phyloP scores from a whole-genome alignment of 2,329 filamentous ascomycete species.

The Alternaria burnsii region DNA sequence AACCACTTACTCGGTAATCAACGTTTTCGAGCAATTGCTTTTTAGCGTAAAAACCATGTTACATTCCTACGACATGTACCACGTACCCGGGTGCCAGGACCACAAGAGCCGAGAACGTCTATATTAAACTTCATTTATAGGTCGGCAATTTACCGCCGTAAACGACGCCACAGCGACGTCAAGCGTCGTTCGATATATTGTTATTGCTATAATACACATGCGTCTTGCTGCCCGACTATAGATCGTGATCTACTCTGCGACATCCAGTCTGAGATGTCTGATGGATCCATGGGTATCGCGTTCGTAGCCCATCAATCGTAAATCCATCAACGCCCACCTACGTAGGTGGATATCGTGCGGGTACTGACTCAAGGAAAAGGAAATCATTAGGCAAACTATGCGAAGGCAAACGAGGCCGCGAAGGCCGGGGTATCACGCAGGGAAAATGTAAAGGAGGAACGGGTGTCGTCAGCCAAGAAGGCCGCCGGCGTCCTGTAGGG shows the following conservation, averaged over 20 bases:
- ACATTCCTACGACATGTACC: constrained; percentile 1
- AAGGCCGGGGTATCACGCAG: constrained; percentile 47
- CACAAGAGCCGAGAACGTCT: constrained; percentile 15
- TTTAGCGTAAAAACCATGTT: background rate
- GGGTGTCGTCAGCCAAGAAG: constrained; percentile 34
- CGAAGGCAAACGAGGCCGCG: constrained; percentile 29
- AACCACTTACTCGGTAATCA: constrained; percentile 11
- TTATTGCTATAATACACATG: constrained; percentile 5
- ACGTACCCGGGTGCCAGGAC: background rate
- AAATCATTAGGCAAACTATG: constrained; percentile 30
- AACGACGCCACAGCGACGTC: constrained; percentile 18
- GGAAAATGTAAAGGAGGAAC: constrained; percentile 21
- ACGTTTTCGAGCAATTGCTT: background rate
- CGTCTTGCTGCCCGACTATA: constrained; percentile 8
- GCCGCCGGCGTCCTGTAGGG: constrained; percentile 45
- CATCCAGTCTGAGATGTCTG: background rate
- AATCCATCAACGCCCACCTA: constrained; percentile 27
- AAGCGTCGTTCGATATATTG: constrained; percentile 1
- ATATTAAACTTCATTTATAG: constrained; percentile 23
- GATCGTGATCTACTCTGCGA: background rate
- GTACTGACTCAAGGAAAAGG: constrained; percentile 12
- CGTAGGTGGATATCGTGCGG: constrained; percentile 30
- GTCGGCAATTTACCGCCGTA: constrained; percentile 17
- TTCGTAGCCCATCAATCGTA: constrained; percentile 26
- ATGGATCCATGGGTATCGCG: background rate